Evolutionary conservation across 2,329 filamentous ascomycete genomes (phyloP), one percentile per base, ranked within the genome.

Genomic region (Chrysoporthe puriensis): DNA sequence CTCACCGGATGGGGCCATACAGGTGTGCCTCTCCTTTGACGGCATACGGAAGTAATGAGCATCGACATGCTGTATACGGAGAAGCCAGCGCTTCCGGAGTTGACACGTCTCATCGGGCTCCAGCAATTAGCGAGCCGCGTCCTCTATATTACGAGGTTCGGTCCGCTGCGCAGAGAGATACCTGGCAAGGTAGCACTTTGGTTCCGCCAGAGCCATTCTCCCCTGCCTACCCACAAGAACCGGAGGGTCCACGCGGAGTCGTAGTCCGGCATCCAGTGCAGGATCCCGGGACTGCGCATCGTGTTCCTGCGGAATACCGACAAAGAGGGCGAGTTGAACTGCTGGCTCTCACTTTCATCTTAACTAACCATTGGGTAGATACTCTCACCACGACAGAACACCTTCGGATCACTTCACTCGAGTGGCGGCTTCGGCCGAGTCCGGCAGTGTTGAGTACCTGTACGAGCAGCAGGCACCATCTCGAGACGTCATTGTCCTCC

Each of bases 241-340:
- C 52, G 26, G 52, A 46, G 44, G 52, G 18, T 14, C 43, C 42
- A 6, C 66, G 26, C 18, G 62, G 36, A 36, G 44, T 36, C 11
- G 14, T 58, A 8, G n/a, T 42, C n/a, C 62, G 59, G 52, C 58
- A 14, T 18, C 63, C 48, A 16, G 44, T 46, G 21, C 54, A 68
- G 42, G 66, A 63, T 26, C 9, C 32, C 14, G 26, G 4, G 9
- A 46, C 62, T n/a, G 21, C 36, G 14, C 50, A 57, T 36, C 65
- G 54, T 50, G 46, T 26, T 34, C 26, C 46, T 43, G 46, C 46
- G 40, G 62, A 43, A 5, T 56, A 68, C 46, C 40, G 46, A 18
- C 66, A 65, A 36, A 68, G 66, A 66, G 68, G 68, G 68, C 65
- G 66, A 70, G 68, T 70, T 52, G 57, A 48, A 32, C n/a, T 48